Percentiles rank a stretch among this genome's conserved stretches.
Conservation (phyloP, 192 early-diverging fungal genomes). For the Linnemannia elongata region DNA sequence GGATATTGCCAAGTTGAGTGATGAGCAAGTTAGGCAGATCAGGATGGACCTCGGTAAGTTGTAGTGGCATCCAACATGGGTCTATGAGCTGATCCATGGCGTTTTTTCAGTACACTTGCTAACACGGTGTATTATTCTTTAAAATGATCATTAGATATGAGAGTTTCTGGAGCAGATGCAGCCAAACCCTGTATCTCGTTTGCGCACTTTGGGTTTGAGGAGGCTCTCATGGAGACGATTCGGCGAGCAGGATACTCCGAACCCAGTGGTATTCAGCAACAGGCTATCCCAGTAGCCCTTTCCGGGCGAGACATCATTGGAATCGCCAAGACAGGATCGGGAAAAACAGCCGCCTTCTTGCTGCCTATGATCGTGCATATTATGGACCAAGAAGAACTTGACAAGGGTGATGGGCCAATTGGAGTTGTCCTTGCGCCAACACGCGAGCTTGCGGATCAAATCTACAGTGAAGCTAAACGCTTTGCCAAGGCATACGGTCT, state of each 20-base stretch:
- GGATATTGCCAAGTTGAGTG: constrained; percentile 75
- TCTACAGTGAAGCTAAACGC: constrained; percentile 83
- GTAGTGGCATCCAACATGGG: not conserved
- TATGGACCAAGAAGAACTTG: constrained; percentile 85
- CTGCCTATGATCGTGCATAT: constrained; percentile 89
- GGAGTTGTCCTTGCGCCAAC: constrained; percentile 86
- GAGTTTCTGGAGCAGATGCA: constrained; percentile 72
- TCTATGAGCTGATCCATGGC: not conserved
- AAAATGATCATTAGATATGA: constrained; percentile 62
- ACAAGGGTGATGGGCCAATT: constrained; percentile 84
- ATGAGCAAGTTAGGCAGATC: constrained; percentile 67
- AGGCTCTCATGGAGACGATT: constrained; percentile 72
- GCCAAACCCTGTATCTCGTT: constrained; percentile 86
- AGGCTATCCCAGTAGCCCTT: constrained; percentile 82
- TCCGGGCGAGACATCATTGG: constrained; percentile 88
- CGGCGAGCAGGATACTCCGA: constrained; percentile 74
- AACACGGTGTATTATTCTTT: not conserved
- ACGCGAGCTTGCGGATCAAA: constrained; percentile 83
- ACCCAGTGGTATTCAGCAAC: constrained; percentile 84
- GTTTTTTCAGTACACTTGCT: too few relatives aligned
- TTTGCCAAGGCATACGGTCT: constrained; percentile 83
- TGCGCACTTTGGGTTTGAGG: constrained; percentile 88
- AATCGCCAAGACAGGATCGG: constrained; percentile 88
- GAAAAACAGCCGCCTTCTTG: constrained; percentile 89
- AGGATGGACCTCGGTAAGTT: constrained; percentile 64